These are phyloP conservation scores for Calonectria crousiana DNA, from an alignment of 2,329 filamentous ascomycete species.

Conservation along the genomic window DNA sequence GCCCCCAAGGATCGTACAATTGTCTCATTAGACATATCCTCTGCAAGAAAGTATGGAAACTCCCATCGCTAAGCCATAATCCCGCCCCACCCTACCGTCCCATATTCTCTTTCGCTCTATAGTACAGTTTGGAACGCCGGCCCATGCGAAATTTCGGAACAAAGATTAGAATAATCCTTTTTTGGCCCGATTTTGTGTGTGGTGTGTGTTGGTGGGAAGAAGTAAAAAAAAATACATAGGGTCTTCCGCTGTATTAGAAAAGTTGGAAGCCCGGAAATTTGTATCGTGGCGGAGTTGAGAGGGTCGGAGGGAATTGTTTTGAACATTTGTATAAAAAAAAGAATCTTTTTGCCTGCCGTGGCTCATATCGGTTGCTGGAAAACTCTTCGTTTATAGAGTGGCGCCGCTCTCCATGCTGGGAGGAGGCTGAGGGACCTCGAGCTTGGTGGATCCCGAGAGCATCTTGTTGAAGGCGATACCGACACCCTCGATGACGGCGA, in stretches of 20 bases:
- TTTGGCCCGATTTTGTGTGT: constrained; percentile 34
- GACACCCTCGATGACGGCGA: constrained; percentile 97
- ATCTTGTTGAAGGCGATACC: constrained; percentile 90
- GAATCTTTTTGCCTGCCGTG: constrained; percentile 14
- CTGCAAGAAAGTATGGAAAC: constrained; percentile 37
- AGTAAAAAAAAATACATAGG: constrained; percentile 37
- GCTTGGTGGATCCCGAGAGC: constrained; percentile 55
- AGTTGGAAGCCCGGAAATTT: constrained; percentile 24
- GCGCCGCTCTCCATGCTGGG: constrained; percentile 44
- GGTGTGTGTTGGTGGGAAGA: constrained; percentile 7
- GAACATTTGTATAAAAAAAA: constrained; percentile 16
- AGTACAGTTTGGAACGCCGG: constrained; percentile 50
- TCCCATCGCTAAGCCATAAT: constrained; percentile 41
- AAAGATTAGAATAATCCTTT: constrained; percentile 36
- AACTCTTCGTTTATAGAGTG: constrained; percentile 40
- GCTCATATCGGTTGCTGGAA: constrained; percentile 17
- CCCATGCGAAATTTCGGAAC: constrained; percentile 44
- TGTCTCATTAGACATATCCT: constrained; percentile 30
- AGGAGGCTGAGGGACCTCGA: constrained; percentile 69
- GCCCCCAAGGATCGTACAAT: constrained; percentile 34
- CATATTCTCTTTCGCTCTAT: constrained; percentile 40
- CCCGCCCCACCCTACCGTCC: constrained; percentile 30
- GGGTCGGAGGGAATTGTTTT: constrained; percentile 24
- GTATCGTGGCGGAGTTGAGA: constrained; percentile 42
- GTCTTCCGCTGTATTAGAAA: constrained; percentile 10